phyloP scores from a whole-genome alignment of 2,329 filamentous ascomycete genomes.

The Parascedosporium putredinis region DNA sequence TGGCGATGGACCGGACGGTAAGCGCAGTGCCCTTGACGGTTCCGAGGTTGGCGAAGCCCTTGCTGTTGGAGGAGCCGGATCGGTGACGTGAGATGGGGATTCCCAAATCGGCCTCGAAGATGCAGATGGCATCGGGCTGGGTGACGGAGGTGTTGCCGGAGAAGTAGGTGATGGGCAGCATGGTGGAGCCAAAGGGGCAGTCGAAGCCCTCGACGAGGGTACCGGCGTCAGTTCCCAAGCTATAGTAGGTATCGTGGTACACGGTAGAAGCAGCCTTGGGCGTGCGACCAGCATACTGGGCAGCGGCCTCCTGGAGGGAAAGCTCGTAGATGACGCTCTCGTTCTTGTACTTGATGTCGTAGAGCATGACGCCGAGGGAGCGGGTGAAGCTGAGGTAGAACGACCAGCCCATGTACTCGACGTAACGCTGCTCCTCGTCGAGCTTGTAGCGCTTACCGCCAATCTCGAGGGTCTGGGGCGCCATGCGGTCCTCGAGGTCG shows the following conservation, averaged over 20 bases:
- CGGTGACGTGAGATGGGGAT: constrained; percentile 26
- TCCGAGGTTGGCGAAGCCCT: constrained; percentile 20
- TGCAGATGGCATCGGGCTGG: constrained; percentile 24
- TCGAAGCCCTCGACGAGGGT: constrained; percentile 31
- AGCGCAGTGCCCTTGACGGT: constrained; percentile 22
- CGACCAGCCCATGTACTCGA: constrained; percentile 42
- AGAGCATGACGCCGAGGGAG: constrained; percentile 33
- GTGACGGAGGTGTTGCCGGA: constrained; percentile 19
- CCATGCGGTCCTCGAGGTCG: constrained; percentile 23
- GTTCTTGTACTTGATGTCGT: constrained; percentile 39
- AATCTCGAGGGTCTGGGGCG: constrained; percentile 25
- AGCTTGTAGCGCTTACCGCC: constrained; percentile 30
- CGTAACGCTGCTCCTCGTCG: constrained; percentile 32
- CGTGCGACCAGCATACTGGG: constrained; percentile 39
- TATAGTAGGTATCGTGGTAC: constrained; percentile 30
- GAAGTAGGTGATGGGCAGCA: constrained; percentile 23
- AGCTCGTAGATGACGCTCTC: constrained; percentile 42
- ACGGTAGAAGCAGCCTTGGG: constrained; percentile 31
- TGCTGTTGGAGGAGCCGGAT: constrained; percentile 14
- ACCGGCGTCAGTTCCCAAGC: constrained; percentile 23
- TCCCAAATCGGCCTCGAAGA: constrained; percentile 27
- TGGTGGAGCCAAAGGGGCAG: constrained; percentile 27
- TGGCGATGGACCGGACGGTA: constrained; percentile 15
- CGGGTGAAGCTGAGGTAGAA: constrained; percentile 38
- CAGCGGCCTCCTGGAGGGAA: constrained; percentile 39